Conservation (phyloP, 192 early-diverging fungal species). For the Backusella tarrabulga region DNA sequence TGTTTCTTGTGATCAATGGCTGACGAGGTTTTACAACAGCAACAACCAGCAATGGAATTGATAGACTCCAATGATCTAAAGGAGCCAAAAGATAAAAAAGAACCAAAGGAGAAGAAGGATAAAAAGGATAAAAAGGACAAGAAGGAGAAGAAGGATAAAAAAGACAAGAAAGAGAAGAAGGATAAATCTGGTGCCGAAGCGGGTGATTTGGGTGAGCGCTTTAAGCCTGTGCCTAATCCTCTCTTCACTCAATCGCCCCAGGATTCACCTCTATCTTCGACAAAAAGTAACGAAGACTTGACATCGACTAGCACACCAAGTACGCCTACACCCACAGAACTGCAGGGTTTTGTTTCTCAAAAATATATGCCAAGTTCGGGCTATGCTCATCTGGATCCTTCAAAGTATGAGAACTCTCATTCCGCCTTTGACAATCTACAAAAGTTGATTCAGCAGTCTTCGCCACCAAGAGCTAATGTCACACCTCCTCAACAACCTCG, state of each 20-base stretch:
- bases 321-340: slow-evolving; percentile 9
- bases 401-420: slow-evolving; percentile 4
- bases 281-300: not conserved
- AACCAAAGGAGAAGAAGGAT: slow-evolving; percentile 3
- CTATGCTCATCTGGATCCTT: slow-evolving; percentile 10
- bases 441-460: not conserved
- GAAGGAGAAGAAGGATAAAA: not conserved
- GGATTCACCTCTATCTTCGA: slow-evolving; percentile 2
- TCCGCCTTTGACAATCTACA: slow-evolving; percentile 11
- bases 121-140: slow-evolving; percentile 15
- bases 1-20: not conserved
- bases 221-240: slow-evolving; percentile 3
- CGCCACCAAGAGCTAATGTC: not conserved
- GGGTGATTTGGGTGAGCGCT: not conserved
- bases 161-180: not conserved
- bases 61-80: not conserved
- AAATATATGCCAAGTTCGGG: not conserved
- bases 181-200: not conserved
- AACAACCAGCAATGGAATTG: not conserved
- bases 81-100: not conserved
- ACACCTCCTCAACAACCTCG: not conserved
- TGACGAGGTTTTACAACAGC: not conserved
- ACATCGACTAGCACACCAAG: not conserved
- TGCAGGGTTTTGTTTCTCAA: not conserved
- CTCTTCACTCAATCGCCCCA: not conserved